Evolutionary conservation across 225 moss, liverwort and hornwort genomes (phyloP), one percentile per base, ranked within the genome.

Genomic region (Ulota crispa): DNA sequence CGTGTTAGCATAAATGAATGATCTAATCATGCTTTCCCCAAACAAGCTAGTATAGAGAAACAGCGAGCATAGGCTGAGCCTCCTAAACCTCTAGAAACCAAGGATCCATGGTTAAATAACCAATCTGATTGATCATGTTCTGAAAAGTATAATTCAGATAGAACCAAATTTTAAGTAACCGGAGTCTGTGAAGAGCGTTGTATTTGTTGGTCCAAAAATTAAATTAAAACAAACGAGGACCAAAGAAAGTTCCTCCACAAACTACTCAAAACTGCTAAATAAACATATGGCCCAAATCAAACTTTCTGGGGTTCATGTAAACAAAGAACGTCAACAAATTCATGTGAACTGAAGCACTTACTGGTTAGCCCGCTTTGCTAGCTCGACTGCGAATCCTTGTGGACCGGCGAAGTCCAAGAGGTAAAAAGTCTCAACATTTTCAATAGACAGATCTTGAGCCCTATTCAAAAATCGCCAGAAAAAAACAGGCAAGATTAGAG

Each of bases 371-470:
- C 70, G 83, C 28, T 82, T 83, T 4, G 96, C 86, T 65, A 96
- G 88, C 83, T 94, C 93, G 56, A 90, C 80, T 15, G 93, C 96
- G 70, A 94, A 93, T 57, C 84, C 89, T 47, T 88, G 77, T 23
- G 93, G 94, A 77, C 94, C 93, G 53, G 91, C 88, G 68, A 91
- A 94, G 82, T 96, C 96, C 78, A 94, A 78, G 60, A 94, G 92
- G 84, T 96, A 96, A 80, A 94, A 90, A 60, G 85, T 85, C 28
- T 96, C 93, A 78, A 96, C 92, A 55, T 89, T 91, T 54, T 93
- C 86, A 64, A 89, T 88, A 34, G 79, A 78, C 37, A 96, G 73
- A 69, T 96, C 93, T 83, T 91, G 88, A 64, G 86, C 92, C 79
- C 94, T 96, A 85, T 65, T 79, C 78, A 74, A 47, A 82, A 45